Evolutionary conservation across 2,329 filamentous ascomycete genomes (phyloP).

Genomic region (Penicillium palitans): DNA sequence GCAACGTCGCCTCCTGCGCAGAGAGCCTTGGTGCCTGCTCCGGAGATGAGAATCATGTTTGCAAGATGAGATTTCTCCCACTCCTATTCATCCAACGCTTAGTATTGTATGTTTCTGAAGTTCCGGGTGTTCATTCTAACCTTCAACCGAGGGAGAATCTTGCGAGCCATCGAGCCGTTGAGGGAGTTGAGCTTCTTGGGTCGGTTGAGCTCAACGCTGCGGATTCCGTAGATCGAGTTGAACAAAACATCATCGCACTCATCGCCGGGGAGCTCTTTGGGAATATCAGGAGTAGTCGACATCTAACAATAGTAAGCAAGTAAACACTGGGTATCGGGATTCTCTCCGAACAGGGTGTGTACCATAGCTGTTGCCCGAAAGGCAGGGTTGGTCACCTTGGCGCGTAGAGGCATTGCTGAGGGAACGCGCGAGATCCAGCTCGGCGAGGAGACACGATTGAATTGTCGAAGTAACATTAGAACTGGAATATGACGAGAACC

Average conservation of each 20-base stretch:
- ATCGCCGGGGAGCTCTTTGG: conserved; percentile 64
- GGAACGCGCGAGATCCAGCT: conserved; percentile 49
- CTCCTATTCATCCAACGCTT: conserved; percentile 53
- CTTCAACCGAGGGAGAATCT: conserved; percentile 83
- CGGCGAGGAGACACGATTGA: conserved; percentile 41
- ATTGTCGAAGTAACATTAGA: conserved; percentile 48
- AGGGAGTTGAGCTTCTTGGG: conserved; percentile 90
- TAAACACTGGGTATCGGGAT: conserved; percentile 16
- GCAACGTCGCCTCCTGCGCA: conserved; percentile 93
- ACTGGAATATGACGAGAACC: conserved; percentile 24
- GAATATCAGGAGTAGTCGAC: conserved; percentile 37
- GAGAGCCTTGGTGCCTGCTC: conserved; percentile 78
- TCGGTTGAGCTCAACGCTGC: conserved; percentile 90
- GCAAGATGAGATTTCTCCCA: conserved; percentile 95
- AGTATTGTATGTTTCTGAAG: conserved; percentile 5
- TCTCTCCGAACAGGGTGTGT: conserved; percentile 24
- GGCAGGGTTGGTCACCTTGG: conserved; percentile 66
- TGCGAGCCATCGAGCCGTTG: conserved; percentile 90
- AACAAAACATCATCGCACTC: conserved; percentile 91
- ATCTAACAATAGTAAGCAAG: conserved; percentile 39
- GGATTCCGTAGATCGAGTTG: conserved; percentile 81
- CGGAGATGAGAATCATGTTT: conserved; percentile 89
- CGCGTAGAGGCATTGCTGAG: conserved; percentile 73
- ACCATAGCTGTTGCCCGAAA: conserved; percentile 57
- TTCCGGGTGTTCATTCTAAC: conserved; percentile 30